Conservation (phyloP, 1,284 basidiomycete species). For the Ganoderma boninense region DNA sequence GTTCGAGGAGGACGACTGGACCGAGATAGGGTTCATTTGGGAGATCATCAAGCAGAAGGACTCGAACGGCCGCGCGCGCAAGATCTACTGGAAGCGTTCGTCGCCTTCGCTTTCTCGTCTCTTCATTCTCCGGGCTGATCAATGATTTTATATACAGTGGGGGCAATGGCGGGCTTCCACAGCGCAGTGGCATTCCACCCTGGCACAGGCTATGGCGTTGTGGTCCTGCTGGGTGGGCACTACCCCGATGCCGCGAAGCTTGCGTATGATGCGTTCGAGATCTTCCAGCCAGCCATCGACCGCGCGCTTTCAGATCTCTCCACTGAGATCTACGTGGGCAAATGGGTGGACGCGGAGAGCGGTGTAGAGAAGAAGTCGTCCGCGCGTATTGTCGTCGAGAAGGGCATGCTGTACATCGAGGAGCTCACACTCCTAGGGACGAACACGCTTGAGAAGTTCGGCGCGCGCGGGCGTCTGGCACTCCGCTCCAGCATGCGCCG, state of each 20-base stretch:
- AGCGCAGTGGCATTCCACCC: slow-evolving; percentile 54
- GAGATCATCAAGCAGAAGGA: slow-evolving; percentile 50
- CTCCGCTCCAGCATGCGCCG: slow-evolving; percentile 47
- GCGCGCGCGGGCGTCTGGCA: slow-evolving; percentile 36
- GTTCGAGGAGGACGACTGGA: slow-evolving; percentile 46
- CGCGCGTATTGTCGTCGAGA: slow-evolving; percentile 42
- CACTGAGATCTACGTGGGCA: slow-evolving; percentile 44
- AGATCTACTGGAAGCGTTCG: slow-evolving; percentile 45
- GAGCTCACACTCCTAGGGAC: slow-evolving; percentile 42
- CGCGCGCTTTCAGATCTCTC: slow-evolving; percentile 42
- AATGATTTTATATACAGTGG: slow-evolving; percentile 41
- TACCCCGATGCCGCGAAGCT: slow-evolving; percentile 48
- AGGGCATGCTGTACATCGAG: slow-evolving; percentile 45
- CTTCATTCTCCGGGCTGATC: too few species aligned
- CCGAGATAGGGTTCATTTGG: slow-evolving; percentile 57
- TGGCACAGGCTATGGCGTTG: slow-evolving; percentile 53
- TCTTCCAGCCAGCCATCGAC: slow-evolving; percentile 52
- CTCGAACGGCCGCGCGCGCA: slow-evolving; percentile 46
- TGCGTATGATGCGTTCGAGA: slow-evolving; percentile 46
- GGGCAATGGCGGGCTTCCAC: slow-evolving; percentile 55
- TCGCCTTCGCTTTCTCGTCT: neutral
- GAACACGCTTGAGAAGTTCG: slow-evolving; percentile 44
- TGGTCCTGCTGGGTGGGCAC: slow-evolving; percentile 54
- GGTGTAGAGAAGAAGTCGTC: slow-evolving; percentile 3
- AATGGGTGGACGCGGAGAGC: slow-evolving; percentile 40